Conservation (phyloP, 345 rosid species). For the Fremontodendron californicum region DNA sequence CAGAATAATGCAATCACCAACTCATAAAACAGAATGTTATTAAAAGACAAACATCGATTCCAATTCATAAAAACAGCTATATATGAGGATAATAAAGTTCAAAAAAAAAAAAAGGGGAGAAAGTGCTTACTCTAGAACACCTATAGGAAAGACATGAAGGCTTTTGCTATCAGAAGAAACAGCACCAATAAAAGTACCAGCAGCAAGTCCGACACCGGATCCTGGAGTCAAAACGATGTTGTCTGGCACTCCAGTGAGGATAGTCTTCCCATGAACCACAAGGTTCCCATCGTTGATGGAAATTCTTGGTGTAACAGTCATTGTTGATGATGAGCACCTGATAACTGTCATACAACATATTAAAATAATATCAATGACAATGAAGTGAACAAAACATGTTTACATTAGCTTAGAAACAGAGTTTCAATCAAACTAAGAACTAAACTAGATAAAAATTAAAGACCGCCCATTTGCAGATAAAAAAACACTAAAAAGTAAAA, state of each 20-base stretch:
- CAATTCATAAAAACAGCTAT: not conserved
- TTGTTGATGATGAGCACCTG: slow-evolving; percentile 31
- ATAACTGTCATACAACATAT: slow-evolving; percentile 7
- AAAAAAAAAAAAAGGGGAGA: not conserved
- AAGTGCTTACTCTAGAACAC: slow-evolving; percentile 65
- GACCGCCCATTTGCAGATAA: not conserved
- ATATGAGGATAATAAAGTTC: not conserved
- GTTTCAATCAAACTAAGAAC: not conserved
- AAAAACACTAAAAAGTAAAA: not conserved
- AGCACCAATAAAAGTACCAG: slow-evolving; percentile 90
- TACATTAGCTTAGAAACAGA: not conserved
- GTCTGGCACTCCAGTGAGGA: slow-evolving; percentile 80
- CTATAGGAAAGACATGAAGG: slow-evolving; percentile 90
- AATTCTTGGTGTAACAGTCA: slow-evolving; percentile 80
- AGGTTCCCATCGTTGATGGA: slow-evolving; percentile 74
- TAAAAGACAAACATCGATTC: no score
- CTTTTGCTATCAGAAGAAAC: slow-evolving; percentile 70
- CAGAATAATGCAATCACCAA: no score
- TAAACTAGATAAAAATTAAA: not conserved
- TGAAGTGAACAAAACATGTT: not conserved
- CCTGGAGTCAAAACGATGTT: slow-evolving; percentile 75
- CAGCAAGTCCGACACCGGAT: slow-evolving; percentile 52
- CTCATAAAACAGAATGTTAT: not conserved
- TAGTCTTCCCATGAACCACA: slow-evolving; percentile 89
- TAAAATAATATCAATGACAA: not conserved